Percentiles rank a stretch among this genome's conserved stretches.
Conservation (phyloP, 805 yeast genomes). For the Zygosaccharomyces pseudorouxii region DNA sequence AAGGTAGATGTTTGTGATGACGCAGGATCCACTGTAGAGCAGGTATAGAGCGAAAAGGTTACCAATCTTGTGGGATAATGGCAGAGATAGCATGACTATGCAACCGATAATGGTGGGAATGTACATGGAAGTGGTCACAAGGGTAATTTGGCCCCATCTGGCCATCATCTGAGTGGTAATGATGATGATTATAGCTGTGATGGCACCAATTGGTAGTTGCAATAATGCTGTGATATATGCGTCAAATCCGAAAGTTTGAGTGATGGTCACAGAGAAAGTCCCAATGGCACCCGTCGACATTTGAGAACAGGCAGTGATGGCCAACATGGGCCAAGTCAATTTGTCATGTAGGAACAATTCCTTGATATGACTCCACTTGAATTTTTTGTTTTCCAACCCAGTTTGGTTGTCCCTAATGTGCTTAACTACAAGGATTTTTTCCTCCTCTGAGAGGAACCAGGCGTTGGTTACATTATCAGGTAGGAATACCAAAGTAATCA, state of each 20-base stretch:
- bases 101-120: constrained; percentile 48
- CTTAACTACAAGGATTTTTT: constrained; percentile 44
- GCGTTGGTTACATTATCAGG: constrained; percentile 48
- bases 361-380: constrained; percentile 42
- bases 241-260: constrained; percentile 48
- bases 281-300: constrained; percentile 50
- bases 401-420: constrained; percentile 47
- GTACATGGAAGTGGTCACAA: constrained; percentile 38
- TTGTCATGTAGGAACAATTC: constrained; percentile 45
- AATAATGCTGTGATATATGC: constrained; percentile 43
- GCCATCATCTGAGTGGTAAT: constrained; percentile 39
- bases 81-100: constrained; percentile 40
- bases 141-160: constrained; percentile 35
- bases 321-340: constrained; percentile 47
- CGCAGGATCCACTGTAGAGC: constrained; percentile 52
- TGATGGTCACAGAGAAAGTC: constrained; percentile 49
- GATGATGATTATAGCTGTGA: constrained; percentile 41
- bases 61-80: constrained; percentile 39
- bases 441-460: constrained; percentile 39
- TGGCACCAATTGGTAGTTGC: constrained; percentile 56
- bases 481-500: constrained; percentile 39
- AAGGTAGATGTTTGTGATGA: constrained; percentile 53
- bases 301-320: constrained; percentile 44
- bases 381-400: constrained; percentile 46
- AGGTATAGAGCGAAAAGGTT: constrained; percentile 47